Conservation (phyloP, 768 basidiomycete genomes). For the Mrakia hoshinonis region DNA sequence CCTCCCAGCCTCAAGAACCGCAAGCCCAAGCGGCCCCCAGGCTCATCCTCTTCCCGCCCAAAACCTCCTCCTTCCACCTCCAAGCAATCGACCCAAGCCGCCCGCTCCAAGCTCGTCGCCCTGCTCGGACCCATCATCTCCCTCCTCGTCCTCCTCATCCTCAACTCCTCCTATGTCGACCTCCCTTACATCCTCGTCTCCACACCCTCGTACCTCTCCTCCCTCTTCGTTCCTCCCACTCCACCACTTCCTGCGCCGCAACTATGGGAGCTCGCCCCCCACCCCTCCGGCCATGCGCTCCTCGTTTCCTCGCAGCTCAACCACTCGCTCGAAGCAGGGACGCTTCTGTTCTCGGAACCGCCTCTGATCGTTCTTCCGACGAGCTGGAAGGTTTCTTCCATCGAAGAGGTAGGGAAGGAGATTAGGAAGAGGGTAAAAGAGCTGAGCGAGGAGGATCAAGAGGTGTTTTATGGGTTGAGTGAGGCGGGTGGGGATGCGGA, state of each 20-base stretch:
- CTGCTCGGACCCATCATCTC: background rate
- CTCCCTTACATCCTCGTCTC: background rate
- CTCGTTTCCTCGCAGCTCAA: background rate
- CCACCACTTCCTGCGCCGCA: background rate
- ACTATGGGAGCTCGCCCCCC: background rate
- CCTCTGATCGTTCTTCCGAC: background rate
- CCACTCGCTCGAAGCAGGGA: background rate
- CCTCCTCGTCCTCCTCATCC: background rate
- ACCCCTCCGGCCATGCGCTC: background rate
- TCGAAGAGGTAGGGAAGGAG: background rate
- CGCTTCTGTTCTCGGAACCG: background rate
- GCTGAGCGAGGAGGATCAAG: background rate
- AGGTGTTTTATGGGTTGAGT: background rate
- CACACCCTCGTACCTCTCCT: background rate
- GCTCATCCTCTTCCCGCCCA: background rate
- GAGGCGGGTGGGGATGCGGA: background rate
- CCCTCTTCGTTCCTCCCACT: background rate
- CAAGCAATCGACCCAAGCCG: background rate
- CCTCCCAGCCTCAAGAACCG: no score
- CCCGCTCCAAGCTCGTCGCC: background rate
- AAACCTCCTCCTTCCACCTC: background rate
- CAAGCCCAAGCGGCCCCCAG: no score
- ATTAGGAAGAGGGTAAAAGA: background rate
- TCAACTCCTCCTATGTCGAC: slow-evolving; percentile 4
- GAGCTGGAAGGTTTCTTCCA: background rate